Base-by-base conservation (phyloP, 495 filamentous ascomycete genomes). In the Xylaria sp. region DNA sequence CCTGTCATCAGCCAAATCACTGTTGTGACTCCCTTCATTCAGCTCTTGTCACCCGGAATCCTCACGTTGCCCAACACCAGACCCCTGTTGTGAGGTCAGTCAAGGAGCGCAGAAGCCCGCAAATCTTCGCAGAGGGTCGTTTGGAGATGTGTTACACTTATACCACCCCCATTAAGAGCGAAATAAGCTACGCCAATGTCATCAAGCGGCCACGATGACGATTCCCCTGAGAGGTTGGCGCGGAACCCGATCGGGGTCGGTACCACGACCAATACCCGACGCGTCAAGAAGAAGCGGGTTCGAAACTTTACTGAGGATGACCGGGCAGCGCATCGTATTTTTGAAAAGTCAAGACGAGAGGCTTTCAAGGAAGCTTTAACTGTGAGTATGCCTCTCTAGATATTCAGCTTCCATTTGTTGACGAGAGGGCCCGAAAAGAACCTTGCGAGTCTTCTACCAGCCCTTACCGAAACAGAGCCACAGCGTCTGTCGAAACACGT, bases 281-380 rank as follows among this genome's bases (percentile, higher is more conserved):
- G 70, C 19, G 55, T 72, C 55, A 72, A 68, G 66, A 75, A 64
- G 66, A 77, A 77, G 63, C 70, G 75, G 40, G 55, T 75, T 24
- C 73, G 75, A 17, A 76, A 76, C 67, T 77, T 77, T 61, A 76
- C 75, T 11, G 67, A 72, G 5, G 62, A 71, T 40, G 75, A 77
- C 66, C 74, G 75, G 26, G 75, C 75, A 43, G 73, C 73, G n/a
- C 75, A 77, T 53, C 75, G 75, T 33, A 71, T 73, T 11, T 70
- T 77, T 35, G 75, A 77, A 33, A 70, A 70, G 67, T 71, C 71
- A 21, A 68, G 75, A 53, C 74, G 75, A 40, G 75, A 77, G 70
- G 75, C 73, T 5, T 75, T 77, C 70, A 77, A 73, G 44, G 73
- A 77, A 55, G 67, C 70, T 35, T 53, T 77, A 11, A 72, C 72